These are phyloP conservation scores for Colletotrichum lentis DNA, from an alignment of 2,329 filamentous ascomycete genomes.

Conservation along the genomic window DNA sequence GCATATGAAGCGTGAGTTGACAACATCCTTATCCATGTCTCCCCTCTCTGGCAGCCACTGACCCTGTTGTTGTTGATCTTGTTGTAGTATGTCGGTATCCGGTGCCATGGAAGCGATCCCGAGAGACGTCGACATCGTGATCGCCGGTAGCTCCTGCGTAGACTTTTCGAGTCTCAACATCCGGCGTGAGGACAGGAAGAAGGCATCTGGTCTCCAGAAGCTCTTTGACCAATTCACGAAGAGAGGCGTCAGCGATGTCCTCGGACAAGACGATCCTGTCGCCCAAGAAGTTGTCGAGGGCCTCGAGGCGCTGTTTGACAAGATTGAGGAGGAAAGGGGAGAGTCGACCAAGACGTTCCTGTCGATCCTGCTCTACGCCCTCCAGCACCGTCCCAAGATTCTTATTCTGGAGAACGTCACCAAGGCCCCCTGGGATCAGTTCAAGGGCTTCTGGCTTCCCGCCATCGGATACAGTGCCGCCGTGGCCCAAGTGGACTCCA, in stretches of 20 bases:
- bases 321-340: slow-evolving; percentile 65
- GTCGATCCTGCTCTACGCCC: slow-evolving; percentile 66
- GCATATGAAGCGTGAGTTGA: slow-evolving; percentile 54
- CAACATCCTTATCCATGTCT: not conserved
- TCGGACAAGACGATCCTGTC: slow-evolving; percentile 45
- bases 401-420: slow-evolving; percentile 78
- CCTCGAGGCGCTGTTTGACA: slow-evolving; percentile 55
- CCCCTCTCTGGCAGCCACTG: slow-evolving; percentile 23
- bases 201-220: slow-evolving; percentile 60
- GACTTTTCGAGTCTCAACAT: slow-evolving; percentile 75
- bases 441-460: slow-evolving; percentile 52
- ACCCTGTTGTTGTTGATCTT: slow-evolving; percentile 3
- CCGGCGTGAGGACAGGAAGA: slow-evolving; percentile 54
- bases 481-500: slow-evolving; percentile 67
- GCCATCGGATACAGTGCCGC: slow-evolving; percentile 64
- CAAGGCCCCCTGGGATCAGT: slow-evolving; percentile 65
- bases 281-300: slow-evolving; percentile 1
- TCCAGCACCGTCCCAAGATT: slow-evolving; percentile 64
- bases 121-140: slow-evolving; percentile 66
- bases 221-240: slow-evolving; percentile 54
- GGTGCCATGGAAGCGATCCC: slow-evolving; percentile 68
- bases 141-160: slow-evolving; percentile 79
- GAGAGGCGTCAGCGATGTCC: slow-evolving; percentile 55
- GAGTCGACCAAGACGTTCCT: slow-evolving; percentile 73
- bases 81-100: slow-evolving; percentile 68